Evolutionary conservation across 306 rosid genomes (phyloP).

Genomic region (Acacia confusa): DNA sequence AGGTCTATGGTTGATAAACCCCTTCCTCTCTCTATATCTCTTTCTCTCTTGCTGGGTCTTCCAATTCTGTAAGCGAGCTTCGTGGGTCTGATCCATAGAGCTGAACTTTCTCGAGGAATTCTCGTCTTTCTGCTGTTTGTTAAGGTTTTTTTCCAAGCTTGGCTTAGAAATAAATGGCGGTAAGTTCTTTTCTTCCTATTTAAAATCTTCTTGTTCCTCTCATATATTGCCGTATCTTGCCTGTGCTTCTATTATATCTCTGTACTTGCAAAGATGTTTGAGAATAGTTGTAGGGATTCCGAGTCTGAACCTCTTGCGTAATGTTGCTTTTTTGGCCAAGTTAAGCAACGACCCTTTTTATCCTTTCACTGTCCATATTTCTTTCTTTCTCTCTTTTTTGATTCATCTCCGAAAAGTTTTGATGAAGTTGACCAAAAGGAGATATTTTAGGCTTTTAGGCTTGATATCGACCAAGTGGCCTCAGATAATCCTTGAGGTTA

Average conservation of each 20-base stretch:
- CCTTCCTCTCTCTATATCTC: constrained; percentile 24
- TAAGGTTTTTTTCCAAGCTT: constrained; percentile 37
- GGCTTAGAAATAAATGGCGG: constrained; percentile 64
- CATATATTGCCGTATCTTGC: not conserved
- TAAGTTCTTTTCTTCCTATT: constrained; percentile 35
- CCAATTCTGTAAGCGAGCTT: constrained; percentile 39
- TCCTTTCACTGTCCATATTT: constrained; percentile 1
- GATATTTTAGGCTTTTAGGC: constrained; percentile 29
- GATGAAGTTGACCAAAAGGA: constrained; percentile 40
- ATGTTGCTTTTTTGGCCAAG: constrained; percentile 19
- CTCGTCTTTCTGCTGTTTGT: constrained; percentile 24
- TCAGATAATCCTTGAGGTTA: constrained; percentile 14
- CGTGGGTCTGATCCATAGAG: constrained; percentile 33
- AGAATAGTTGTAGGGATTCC: not conserved
- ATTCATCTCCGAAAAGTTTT: constrained; percentile 28
- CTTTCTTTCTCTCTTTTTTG: not conserved
- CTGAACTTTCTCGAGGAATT: constrained; percentile 27
- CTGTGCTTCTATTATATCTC: constrained; percentile 15
- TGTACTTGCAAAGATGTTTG: constrained; percentile 35
- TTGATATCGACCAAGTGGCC: constrained; percentile 12
- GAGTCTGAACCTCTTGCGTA: constrained; percentile 32
- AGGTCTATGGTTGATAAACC: constrained; percentile 80
- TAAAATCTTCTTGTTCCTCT: not conserved
- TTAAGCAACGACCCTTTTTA: not conserved
- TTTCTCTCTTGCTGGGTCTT: constrained; percentile 35